Evolutionary conservation across 2,329 filamentous ascomycete species (phyloP).

Genomic region (Aspergillus felis): DNA sequence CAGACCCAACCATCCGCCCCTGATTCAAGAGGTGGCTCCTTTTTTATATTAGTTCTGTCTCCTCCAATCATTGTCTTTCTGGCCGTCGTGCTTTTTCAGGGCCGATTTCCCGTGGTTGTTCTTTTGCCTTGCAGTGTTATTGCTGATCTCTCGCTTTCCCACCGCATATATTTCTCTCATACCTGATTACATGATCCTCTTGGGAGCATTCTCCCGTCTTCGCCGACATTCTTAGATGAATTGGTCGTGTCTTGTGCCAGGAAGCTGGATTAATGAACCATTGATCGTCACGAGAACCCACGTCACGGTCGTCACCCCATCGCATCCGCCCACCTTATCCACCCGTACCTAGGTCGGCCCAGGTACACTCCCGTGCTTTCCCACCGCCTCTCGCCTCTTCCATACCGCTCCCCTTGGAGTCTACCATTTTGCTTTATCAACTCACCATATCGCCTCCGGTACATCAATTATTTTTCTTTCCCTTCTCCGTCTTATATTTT

Average conservation of each 20-base stretch:
- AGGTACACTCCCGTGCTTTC: conserved; percentile 5
- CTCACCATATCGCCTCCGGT: conserved; percentile 5
- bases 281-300: conserved; percentile 18
- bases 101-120: neutral
- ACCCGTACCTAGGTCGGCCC: neutral
- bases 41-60: neutral
- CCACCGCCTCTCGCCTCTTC: conserved; percentile 8
- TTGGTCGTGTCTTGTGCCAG: conserved; percentile 7
- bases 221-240: conserved; percentile 14
- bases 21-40: neutral
- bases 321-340: conserved; percentile 1
- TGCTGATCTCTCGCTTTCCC: neutral
- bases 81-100: neutral
- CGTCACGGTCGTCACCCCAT: conserved; percentile 11
- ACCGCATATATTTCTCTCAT: neutral
- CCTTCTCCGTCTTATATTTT: neutral
- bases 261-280: conserved; percentile 12
- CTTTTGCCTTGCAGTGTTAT: neutral
- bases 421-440: neutral
- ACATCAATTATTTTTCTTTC: neutral
- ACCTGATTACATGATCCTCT: neutral
- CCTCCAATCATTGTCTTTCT: neutral
- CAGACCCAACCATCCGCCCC: neutral
- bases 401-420: neutral
- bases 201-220: conserved; percentile 12